These are phyloP conservation scores for Yarrowia keelungensis DNA, from an alignment of 805 yeast species.

Conservation along the genomic window DNA sequence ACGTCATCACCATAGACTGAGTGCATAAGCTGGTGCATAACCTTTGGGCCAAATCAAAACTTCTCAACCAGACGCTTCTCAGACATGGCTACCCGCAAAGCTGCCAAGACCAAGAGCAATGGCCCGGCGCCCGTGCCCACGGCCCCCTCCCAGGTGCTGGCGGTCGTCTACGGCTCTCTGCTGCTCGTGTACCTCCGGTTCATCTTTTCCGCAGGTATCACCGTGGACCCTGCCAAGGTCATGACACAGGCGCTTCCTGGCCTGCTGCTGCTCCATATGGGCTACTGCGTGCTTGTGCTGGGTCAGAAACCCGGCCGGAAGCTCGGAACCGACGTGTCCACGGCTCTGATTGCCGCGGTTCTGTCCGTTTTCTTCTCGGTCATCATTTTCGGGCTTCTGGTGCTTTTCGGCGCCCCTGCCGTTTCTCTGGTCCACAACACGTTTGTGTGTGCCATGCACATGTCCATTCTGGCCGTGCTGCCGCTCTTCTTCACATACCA, in stretches of 20 bases:
- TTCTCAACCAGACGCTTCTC: constrained; percentile 20
- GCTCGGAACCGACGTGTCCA: constrained; percentile 39
- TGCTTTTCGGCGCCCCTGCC: constrained; percentile 85
- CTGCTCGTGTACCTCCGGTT: constrained; percentile 31
- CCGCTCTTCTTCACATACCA: constrained; percentile 67
- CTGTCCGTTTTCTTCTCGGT: constrained; percentile 48
- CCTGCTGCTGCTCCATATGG: constrained; percentile 42
- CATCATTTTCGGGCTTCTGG: constrained; percentile 50
- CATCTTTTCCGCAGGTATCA: constrained; percentile 31
- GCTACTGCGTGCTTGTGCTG: constrained; percentile 42
- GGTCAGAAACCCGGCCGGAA: constrained; percentile 35
- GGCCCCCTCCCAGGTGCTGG: constrained; percentile 25
- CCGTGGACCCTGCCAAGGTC: constrained; percentile 41
- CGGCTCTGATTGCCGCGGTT: constrained; percentile 47
- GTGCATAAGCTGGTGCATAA: constrained; percentile 30
- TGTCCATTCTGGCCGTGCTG: constrained; percentile 64
- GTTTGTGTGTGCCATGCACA: constrained; percentile 64
- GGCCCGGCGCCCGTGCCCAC: constrained; percentile 8
- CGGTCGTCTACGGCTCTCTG: constrained; percentile 17
- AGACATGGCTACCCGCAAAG: constrained; percentile 31
- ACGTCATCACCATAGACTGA: background rate
- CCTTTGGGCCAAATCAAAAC: constrained; percentile 32
- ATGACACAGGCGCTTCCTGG: constrained; percentile 42
- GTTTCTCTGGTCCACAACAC: constrained; percentile 62
- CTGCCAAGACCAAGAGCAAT: constrained; percentile 30